Evolutionary conservation across 345 rosid species (phyloP), one percentile per base, ranked within the genome.

Genomic region (Acer campestre): DNA sequence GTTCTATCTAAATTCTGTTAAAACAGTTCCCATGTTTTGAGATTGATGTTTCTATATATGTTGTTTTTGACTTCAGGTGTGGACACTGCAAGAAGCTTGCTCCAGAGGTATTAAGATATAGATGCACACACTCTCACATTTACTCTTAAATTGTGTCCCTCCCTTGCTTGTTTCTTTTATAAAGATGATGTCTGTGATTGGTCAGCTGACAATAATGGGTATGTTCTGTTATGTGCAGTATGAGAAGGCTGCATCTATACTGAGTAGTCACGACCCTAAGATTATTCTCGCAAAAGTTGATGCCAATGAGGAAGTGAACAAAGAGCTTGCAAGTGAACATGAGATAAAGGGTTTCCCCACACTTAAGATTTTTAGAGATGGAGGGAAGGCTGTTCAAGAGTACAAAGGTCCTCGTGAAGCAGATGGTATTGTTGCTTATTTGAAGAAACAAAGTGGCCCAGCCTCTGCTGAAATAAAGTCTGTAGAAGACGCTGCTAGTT

Each of bases 361-460:
- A 0, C 67, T 96, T 55, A 94, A 90, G 85, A 96, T 96, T 77
- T 69, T 96, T 71, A 90, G 98, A 81, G 87, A 93, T 63, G 95
- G 95, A 75, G 98, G 99, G 8, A 93, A 93, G 74, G 29, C 59
- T 16, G 44, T 83, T 87, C 98, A 94, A 80, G 98, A 96, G 2
- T 96, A 90, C 84, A 94, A 96, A 40, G 99, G 99, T 38, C 99
- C 99, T 73, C 97, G 98, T 7, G 94, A 96, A 2, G 99, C 98
- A 1, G 93, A 89, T 0, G 99, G 98, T 61, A 96, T 96, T 61
- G 92, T 86, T 64, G 83, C 82, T 67, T 96, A 92, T 74, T 75
- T 96, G 81, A 94, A 92, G 88, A 92, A 89, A 82, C 98, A 92
- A 77, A 92, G 90, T 58, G 99, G 99, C 7, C 98, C 98, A 80